Conservation (phyloP, 2,329 filamentous ascomycete species). For the Didymella pomorum region DNA sequence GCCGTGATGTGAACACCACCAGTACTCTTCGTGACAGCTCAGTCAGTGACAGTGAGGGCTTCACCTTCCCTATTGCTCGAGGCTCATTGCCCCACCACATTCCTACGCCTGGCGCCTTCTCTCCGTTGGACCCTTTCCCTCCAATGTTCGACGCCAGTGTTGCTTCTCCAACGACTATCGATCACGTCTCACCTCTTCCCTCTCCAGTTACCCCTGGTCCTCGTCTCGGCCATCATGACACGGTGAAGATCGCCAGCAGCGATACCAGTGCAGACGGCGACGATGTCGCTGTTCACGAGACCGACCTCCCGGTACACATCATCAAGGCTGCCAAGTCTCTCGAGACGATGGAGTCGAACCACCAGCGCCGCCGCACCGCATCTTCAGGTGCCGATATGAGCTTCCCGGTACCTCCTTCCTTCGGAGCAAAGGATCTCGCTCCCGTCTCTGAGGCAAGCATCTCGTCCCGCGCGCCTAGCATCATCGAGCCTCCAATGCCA, state of each 20-base stretch:
- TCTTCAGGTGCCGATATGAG: slow-evolving; percentile 43
- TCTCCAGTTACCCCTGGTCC: slow-evolving; percentile 49
- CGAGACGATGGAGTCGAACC: slow-evolving; percentile 22
- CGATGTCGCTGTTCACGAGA: slow-evolving; percentile 36
- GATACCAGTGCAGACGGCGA: slow-evolving; percentile 45
- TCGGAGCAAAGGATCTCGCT: slow-evolving; percentile 26
- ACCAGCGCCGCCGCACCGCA: slow-evolving; percentile 47
- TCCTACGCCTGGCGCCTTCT: slow-evolving; percentile 39
- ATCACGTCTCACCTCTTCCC: slow-evolving; percentile 43
- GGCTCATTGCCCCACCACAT: slow-evolving; percentile 32
- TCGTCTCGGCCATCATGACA: slow-evolving; percentile 39
- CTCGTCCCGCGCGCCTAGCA: slow-evolving; percentile 33
- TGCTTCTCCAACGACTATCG: slow-evolving; percentile 42
- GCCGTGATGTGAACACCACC: slow-evolving; percentile 25
- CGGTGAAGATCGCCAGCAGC: slow-evolving; percentile 49
- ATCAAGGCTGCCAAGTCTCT: slow-evolving; percentile 32
- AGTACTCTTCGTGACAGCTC: slow-evolving; percentile 43
- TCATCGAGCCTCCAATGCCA: slow-evolving; percentile 26
- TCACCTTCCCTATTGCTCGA: slow-evolving; percentile 27
- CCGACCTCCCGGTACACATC: slow-evolving; percentile 31
- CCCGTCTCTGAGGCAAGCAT: slow-evolving; percentile 34
- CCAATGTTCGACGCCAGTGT: slow-evolving; percentile 37
- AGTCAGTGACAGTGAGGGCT: slow-evolving; percentile 31
- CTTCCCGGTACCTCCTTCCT: slow-evolving; percentile 30
- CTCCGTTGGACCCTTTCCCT: slow-evolving; percentile 44